Conservation (phyloP, 345 rosid genomes). For the Melaleuca alternifolia region DNA sequence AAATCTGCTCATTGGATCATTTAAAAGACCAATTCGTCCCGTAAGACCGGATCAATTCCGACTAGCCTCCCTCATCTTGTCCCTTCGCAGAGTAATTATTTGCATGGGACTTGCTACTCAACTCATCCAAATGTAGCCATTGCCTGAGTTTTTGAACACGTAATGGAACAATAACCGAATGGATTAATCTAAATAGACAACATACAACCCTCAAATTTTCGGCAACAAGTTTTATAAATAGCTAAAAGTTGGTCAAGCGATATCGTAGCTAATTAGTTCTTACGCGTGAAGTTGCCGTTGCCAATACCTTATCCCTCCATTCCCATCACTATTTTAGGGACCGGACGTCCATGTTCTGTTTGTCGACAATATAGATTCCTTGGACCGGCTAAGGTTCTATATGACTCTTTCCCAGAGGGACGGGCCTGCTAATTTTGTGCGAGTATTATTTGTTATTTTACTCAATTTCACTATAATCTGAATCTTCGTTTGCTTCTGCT, state of each 20-base stretch:
- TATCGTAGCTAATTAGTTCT: background rate
- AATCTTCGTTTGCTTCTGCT: background rate
- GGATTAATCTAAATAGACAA: too few species aligned
- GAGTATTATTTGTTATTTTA: background rate
- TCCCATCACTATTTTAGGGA: background rate
- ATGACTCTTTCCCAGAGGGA: background rate
- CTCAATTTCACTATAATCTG: rapidly evolving
- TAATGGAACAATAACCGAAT: background rate
- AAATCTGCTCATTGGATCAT: background rate
- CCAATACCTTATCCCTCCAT: background rate
- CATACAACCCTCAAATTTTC: background rate
- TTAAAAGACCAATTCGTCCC: background rate
- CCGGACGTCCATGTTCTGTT: background rate
- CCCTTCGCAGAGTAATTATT: background rate
- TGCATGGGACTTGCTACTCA: background rate
- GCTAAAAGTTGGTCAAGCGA: background rate
- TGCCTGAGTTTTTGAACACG: too few species aligned
- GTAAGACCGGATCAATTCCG: background rate
- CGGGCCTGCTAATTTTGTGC: background rate
- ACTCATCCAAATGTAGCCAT: background rate
- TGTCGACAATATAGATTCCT: background rate
- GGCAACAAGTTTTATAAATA: background rate
- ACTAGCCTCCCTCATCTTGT: background rate
- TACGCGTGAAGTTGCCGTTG: background rate
- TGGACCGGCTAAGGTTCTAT: background rate